Evolutionary conservation across 164 flowering plant species (phyloP).

Genomic region (Chimonanthus salicifolius): DNA sequence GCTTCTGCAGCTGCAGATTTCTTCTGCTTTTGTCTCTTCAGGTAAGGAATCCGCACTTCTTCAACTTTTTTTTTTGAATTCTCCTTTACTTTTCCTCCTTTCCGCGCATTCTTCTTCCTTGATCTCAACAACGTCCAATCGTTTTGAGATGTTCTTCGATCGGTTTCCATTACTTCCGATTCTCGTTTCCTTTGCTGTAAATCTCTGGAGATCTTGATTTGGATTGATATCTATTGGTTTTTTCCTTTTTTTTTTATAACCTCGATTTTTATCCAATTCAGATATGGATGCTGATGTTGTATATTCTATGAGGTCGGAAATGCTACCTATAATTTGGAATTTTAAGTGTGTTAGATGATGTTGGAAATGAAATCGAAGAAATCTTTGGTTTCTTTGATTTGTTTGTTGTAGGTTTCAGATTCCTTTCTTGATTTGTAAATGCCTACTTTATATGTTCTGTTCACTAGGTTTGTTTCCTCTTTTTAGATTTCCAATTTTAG

Average conservation of each 20-base stretch:
- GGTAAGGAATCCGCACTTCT: not conserved
- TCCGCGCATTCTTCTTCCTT: not conserved
- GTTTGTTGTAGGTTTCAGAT: not conserved
- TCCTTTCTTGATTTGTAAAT: not conserved
- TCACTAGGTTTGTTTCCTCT: not conserved
- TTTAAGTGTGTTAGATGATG: not conserved
- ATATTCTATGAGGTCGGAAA: not conserved
- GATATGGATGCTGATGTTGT: not conserved
- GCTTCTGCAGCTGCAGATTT: constrained; percentile 7
- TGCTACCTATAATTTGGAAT: not conserved
- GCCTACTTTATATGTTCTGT: not conserved
- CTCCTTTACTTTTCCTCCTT: not conserved
- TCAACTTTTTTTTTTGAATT: not conserved
- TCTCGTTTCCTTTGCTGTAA: not conserved
- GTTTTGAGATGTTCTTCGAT: not conserved
- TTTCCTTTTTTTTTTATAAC: not conserved
- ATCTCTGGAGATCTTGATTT: not conserved
- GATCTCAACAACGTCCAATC: not conserved
- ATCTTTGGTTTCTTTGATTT: not conserved
- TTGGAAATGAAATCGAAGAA: not conserved
- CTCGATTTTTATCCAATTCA: not conserved
- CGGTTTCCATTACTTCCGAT: not conserved
- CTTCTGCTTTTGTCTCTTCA: not conserved
- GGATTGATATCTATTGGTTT: not conserved
- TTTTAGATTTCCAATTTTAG: not conserved